Evolutionary conservation across 306 rosid species (phyloP).

Genomic region (Acacia melanoxylon): DNA sequence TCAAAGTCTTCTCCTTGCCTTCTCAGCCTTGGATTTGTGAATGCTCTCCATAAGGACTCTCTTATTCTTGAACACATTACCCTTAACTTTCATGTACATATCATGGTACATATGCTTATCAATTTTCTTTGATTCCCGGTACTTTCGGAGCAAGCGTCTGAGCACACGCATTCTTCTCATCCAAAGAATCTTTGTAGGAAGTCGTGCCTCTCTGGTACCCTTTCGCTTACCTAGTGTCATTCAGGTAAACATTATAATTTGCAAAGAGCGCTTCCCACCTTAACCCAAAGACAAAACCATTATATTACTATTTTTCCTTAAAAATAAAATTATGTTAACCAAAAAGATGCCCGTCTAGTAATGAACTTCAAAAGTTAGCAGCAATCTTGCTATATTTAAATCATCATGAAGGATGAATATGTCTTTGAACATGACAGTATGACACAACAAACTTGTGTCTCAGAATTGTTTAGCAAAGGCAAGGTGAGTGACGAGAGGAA

Average conservation of each 20-base stretch:
- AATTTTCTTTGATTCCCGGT: conserved; percentile 84
- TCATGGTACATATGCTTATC: conserved; percentile 99
- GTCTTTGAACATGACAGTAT: not conserved
- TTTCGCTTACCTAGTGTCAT: conserved; percentile 70
- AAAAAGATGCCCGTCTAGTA: not conserved
- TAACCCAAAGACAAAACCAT: not conserved
- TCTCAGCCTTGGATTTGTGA: conserved; percentile 95
- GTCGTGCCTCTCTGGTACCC: conserved; percentile 99
- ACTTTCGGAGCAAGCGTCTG: conserved; percentile 96
- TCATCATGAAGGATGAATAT: too few species aligned
- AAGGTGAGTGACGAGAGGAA: not conserved
- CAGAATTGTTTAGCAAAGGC: not conserved
- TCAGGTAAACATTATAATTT: conserved; percentile 1
- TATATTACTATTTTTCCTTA: not conserved
- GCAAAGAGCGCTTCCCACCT: not conserved
- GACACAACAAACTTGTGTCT: not conserved
- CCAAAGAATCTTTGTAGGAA: conserved; percentile 93
- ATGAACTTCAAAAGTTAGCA: not conserved
- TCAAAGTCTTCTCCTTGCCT: conserved; percentile 95
- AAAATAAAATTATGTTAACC: not conserved
- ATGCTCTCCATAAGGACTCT: conserved; percentile 98
- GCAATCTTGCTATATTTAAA: not conserved
- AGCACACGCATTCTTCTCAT: conserved; percentile 98
- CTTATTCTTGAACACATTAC: conserved; percentile 95
- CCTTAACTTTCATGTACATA: conserved; percentile 98